Evolutionary conservation across 129 eudicot species (phyloP).

Genomic region (Rutidosis leptorrhynchoides): DNA sequence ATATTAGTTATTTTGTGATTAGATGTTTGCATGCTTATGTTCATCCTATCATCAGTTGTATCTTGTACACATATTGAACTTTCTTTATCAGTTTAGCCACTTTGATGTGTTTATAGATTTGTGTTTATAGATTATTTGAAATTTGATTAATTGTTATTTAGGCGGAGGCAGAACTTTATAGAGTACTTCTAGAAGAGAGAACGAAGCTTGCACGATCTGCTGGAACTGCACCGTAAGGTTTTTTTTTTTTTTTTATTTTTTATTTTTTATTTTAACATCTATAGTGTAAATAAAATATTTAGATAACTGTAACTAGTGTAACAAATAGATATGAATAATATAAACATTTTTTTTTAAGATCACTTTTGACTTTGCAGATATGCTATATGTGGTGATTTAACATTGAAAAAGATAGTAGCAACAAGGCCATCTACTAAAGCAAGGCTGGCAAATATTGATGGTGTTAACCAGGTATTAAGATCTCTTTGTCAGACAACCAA

Average conservation of each 20-base stretch:
- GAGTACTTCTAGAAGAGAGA: constrained; percentile 74
- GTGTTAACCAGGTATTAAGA: constrained; percentile 81
- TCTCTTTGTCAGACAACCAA: background rate
- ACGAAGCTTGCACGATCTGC: constrained; percentile 74
- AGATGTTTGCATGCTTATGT: constrained; percentile 6
- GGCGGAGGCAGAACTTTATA: constrained; percentile 74
- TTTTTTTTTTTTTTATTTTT: too few relatives aligned
- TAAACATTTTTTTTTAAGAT: background rate
- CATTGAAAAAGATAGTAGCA: constrained; percentile 64
- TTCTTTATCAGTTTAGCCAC: constrained; percentile 8
- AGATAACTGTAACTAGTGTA: background rate
- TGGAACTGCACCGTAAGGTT: constrained; percentile 98
- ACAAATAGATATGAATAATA: background rate
- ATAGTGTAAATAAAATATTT: background rate
- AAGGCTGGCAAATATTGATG: constrained; percentile 93
- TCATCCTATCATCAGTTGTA: background rate
- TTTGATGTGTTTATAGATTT: too few relatives aligned
- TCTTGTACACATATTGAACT: background rate
- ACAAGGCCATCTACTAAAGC: constrained; percentile 82
- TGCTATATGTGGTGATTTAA: constrained; percentile 85
- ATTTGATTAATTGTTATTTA: constrained; percentile 28
- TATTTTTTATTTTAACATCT: too few relatives aligned
- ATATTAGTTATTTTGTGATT: background rate
- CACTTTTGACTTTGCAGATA: constrained; percentile 50
- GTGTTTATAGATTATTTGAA: too few relatives aligned